Percentiles rank a stretch among this genome's conserved stretches.
phyloP scores from a whole-genome alignment of 768 basidiomycete species.

The Hemileccinum impolitum region DNA sequence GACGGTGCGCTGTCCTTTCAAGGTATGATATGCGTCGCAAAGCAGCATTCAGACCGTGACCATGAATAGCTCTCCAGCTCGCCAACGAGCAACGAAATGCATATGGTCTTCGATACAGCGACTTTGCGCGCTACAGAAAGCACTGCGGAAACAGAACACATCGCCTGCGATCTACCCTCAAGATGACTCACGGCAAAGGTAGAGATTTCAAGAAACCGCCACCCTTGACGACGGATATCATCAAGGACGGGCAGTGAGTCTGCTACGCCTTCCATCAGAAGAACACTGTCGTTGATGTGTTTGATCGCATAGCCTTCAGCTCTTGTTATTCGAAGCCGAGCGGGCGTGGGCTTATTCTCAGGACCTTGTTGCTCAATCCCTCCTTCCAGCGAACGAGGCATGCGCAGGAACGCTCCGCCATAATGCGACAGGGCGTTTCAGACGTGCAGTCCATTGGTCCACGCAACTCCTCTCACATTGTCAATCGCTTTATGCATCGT shows the following conservation, averaged over 20 bases:
- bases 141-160: slow-evolving; percentile 92
- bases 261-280: not conserved
- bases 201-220: slow-evolving; percentile 87
- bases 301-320: slow-evolving; percentile 55
- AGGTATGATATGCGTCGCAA: slow-evolving; percentile 30
- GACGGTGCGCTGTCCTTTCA: slow-evolving; percentile 35
- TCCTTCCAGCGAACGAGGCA: slow-evolving; percentile 48
- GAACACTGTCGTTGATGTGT: slow-evolving; percentile 9
- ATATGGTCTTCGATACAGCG: slow-evolving; percentile 89
- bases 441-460: slow-evolving; percentile 76
- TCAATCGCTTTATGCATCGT: slow-evolving; percentile 55
- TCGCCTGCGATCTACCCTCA: slow-evolving; percentile 78
- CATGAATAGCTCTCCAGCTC: slow-evolving; percentile 67
- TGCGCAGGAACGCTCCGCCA: slow-evolving; percentile 60
- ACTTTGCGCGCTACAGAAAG: slow-evolving; percentile 86
- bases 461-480: slow-evolving; percentile 71
- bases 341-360: slow-evolving; percentile 91
- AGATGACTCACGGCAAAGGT: slow-evolving; percentile 84
- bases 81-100: slow-evolving; percentile 86
- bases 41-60: slow-evolving; percentile 1
- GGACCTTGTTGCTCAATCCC: slow-evolving; percentile 56
- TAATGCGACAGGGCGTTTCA: slow-evolving; percentile 75
- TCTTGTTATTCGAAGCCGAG: slow-evolving; percentile 87
- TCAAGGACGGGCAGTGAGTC: slow-evolving; percentile 84
- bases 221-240: slow-evolving; percentile 57